Percentiles rank a stretch among this genome's conserved stretches.
Evolutionary conservation across 305 asterid genomes (phyloP).

Genomic region (Solanum hybrid): DNA sequence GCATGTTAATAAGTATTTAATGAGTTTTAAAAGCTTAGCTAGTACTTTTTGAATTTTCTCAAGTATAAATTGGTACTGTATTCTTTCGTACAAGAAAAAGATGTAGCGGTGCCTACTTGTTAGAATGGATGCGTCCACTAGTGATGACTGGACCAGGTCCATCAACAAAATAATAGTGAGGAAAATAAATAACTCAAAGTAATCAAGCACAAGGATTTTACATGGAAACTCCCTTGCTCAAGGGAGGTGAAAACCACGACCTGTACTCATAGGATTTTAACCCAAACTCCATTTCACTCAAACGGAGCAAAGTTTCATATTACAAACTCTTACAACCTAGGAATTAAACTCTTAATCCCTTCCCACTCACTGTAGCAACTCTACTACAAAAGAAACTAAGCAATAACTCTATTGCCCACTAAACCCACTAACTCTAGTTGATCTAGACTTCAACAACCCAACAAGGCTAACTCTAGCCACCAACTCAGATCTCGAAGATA

Average conservation of each 20-base stretch:
- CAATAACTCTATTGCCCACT: not conserved
- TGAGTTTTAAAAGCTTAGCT: not conserved
- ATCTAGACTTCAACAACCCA: not conserved
- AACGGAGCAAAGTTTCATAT: not conserved
- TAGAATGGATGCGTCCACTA: not conserved
- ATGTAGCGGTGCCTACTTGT: not conserved
- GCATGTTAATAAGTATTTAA: not conserved
- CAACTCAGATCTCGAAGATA: not conserved
- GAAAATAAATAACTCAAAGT: not conserved
- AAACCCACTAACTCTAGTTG: not conserved
- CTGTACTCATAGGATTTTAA: not conserved
- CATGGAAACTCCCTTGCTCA: not conserved
- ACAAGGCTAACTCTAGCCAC: not conserved
- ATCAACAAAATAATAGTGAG: no score
- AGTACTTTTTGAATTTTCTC: not conserved
- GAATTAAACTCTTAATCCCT: not conserved
- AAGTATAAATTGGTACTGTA: not conserved
- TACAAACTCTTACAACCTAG: not conserved
- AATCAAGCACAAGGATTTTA: not conserved
- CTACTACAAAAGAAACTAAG: not conserved
- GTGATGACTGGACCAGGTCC: not conserved
- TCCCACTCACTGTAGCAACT: not conserved
- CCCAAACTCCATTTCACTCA: not conserved
- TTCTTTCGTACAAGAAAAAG: not conserved
- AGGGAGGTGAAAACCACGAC: not conserved